Evolutionary conservation across 176 grass and related monocot species (phyloP).

Genomic region (Raddia guianensis): DNA sequence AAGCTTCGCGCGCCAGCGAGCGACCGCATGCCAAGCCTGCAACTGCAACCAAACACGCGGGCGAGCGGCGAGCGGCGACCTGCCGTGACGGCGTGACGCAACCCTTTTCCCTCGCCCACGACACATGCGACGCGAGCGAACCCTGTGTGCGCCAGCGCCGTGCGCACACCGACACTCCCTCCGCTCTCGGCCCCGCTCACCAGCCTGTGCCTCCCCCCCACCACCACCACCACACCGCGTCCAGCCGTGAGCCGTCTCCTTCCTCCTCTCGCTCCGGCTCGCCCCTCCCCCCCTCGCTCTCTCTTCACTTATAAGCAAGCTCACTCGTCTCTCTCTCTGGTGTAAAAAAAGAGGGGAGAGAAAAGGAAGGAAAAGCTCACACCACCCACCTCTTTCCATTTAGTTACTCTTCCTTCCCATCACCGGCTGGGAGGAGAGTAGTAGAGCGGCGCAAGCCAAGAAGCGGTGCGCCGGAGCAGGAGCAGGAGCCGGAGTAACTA

Average conservation of each 20-base stretch:
- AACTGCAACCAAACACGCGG: slow-evolving; percentile 10
- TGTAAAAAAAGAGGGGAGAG: neutral
- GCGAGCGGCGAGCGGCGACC: too few relatives aligned
- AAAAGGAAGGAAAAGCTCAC: slow-evolving; percentile 37
- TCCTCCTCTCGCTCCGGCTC: neutral
- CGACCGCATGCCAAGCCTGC: neutral
- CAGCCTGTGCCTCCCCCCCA: slow-evolving; percentile 37
- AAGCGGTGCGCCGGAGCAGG: neutral
- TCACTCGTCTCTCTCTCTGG: neutral
- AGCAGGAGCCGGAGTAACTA: neutral
- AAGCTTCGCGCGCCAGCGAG: too few relatives aligned
- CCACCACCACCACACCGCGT: slow-evolving; percentile 37
- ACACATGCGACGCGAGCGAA: too few relatives aligned
- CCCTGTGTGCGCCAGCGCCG: slow-evolving; percentile 17
- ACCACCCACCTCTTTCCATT: slow-evolving; percentile 42
- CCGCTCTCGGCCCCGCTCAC: neutral
- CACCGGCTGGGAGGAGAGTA: too few relatives aligned
- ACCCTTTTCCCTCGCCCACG: slow-evolving; percentile 15
- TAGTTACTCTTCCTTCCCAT: too few relatives aligned
- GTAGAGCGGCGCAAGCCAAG: neutral
- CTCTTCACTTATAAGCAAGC: slow-evolving; percentile 57
- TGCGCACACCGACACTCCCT: slow-evolving; percentile 43
- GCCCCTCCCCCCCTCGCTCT: neutral
- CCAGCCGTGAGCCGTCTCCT: slow-evolving; percentile 6
- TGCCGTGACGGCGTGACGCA: too few relatives aligned